phyloP scores from a whole-genome alignment of 148 eudicot species.

The Pharnaceum exiguum region DNA sequence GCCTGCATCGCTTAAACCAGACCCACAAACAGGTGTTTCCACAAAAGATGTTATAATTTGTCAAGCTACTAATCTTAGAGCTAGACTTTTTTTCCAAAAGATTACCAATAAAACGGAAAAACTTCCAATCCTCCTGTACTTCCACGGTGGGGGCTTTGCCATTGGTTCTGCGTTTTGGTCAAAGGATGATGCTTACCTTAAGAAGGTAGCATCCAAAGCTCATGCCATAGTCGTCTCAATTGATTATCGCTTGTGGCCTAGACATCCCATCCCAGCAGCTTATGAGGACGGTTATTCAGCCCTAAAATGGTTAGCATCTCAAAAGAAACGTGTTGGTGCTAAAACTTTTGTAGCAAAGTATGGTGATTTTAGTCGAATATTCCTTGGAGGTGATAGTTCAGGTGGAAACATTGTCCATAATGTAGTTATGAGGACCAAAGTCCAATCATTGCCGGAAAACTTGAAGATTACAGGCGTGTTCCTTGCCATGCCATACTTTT shows the following conservation, averaged over 20 bases:
- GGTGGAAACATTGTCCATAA: slow-evolving; percentile 30
- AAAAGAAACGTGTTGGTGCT: background rate
- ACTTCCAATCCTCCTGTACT: too few relatives aligned
- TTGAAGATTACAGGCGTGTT: slow-evolving; percentile 16
- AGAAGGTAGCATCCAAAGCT: background rate
- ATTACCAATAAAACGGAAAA: too few relatives aligned
- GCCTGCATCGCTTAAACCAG: too few relatives aligned
- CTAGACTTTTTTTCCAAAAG: too few relatives aligned
- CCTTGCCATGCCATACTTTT: slow-evolving; percentile 16
- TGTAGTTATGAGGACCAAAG: slow-evolving; percentile 16
- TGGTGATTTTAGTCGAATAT: slow-evolving; percentile 15
- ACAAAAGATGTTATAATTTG: too few relatives aligned
- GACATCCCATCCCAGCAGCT: slow-evolving; percentile 17
- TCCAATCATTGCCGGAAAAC: slow-evolving; percentile 5
- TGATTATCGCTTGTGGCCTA: background rate
- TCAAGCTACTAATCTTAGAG: too few relatives aligned
- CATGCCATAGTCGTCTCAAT: background rate
- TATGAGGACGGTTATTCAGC: slow-evolving; percentile 26
- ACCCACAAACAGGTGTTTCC: too few relatives aligned
- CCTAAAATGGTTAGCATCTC: slow-evolving; percentile 11
- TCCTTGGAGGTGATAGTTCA: slow-evolving; percentile 25
- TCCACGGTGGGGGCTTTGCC: too few relatives aligned
- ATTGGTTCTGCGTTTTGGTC: too few relatives aligned
- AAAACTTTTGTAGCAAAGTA: slow-evolving; percentile 15
- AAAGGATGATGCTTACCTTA: too few relatives aligned